Percentiles rank a stretch among this genome's conserved stretches.
phyloP scores from a whole-genome alignment of 768 basidiomycete genomes.

The Podaxis sp. region DNA sequence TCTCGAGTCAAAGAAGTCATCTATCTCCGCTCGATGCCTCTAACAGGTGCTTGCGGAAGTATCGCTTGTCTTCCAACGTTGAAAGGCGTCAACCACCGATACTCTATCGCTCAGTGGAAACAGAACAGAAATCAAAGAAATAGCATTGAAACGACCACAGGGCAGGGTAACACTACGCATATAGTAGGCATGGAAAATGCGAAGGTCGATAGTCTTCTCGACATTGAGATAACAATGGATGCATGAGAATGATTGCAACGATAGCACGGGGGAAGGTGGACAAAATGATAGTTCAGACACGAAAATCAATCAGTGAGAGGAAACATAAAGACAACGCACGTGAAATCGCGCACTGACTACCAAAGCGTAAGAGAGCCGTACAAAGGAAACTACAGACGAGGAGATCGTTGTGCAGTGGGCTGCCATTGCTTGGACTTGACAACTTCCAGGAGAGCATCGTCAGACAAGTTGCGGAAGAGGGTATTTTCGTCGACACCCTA shows the following conservation, averaged over 20 bases:
- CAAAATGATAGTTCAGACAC: neutral
- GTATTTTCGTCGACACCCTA: conserved; percentile 47
- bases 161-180: neutral
- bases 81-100: conserved; percentile 89
- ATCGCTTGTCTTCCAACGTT: conserved; percentile 73
- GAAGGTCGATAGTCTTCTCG: conserved; percentile 20
- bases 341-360: neutral
- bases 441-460: conserved; percentile 46
- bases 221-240: conserved; percentile 36
- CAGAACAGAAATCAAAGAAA: neutral
- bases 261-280: neutral
- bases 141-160: neutral
- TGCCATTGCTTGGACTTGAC: conserved; percentile 60
- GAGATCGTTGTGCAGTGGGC: conserved; percentile 33
- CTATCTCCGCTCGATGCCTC: conserved; percentile 67
- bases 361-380: conserved; percentile 2
- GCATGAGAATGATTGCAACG: conserved; percentile 26
- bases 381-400: conserved; percentile 27
- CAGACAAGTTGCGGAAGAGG: conserved; percentile 46
- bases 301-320: neutral
- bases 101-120: conserved; percentile 71
- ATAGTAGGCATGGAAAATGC: conserved; percentile 7
- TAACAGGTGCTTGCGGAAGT: conserved; percentile 88
- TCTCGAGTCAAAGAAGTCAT: conserved; percentile 90
- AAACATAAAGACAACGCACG: neutral